Conservation (phyloP, 805 yeast species). For the Cyberlindnera petersonii region DNA sequence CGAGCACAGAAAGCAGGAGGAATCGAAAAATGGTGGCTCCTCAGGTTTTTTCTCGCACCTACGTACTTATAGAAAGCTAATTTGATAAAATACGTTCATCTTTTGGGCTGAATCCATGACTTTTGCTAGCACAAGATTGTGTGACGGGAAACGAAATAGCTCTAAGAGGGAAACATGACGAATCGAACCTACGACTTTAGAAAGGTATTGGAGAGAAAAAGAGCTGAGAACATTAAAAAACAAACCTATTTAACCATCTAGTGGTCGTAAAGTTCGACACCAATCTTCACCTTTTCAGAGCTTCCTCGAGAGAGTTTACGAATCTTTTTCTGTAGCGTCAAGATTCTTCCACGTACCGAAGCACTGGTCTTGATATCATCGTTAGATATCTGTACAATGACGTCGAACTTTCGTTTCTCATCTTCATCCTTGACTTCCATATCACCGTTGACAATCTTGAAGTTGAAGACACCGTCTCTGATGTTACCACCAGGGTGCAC, state of each 20-base stretch:
- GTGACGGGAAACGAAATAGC: no score
- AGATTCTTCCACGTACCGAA: constrained; percentile 54
- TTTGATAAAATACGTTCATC: no score
- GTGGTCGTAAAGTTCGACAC: constrained; percentile 41
- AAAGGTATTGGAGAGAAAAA: no score
- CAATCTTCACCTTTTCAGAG: constrained; percentile 47
- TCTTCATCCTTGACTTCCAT: constrained; percentile 28
- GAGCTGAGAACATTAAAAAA: no score
- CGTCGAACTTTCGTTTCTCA: constrained; percentile 36
- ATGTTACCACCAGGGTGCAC: constrained; percentile 80
- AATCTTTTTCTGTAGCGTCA: constrained; percentile 55
- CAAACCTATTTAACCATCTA: no score
- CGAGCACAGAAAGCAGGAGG: no score
- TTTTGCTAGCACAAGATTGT: no score
- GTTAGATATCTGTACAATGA: constrained; percentile 42
- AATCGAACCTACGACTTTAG: no score
- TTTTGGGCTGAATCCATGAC: background rate
- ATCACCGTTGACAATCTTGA: constrained; percentile 34
- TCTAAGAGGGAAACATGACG: no score
- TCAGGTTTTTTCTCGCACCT: no score
- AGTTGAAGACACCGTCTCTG: constrained; percentile 52
- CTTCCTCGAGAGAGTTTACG: constrained; percentile 51
- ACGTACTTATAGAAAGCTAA: no score
- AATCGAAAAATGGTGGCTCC: no score
- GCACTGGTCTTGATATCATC: constrained; percentile 57